Conservation (phyloP, 768 basidiomycete species). For the Dentipellis fragilis region DNA sequence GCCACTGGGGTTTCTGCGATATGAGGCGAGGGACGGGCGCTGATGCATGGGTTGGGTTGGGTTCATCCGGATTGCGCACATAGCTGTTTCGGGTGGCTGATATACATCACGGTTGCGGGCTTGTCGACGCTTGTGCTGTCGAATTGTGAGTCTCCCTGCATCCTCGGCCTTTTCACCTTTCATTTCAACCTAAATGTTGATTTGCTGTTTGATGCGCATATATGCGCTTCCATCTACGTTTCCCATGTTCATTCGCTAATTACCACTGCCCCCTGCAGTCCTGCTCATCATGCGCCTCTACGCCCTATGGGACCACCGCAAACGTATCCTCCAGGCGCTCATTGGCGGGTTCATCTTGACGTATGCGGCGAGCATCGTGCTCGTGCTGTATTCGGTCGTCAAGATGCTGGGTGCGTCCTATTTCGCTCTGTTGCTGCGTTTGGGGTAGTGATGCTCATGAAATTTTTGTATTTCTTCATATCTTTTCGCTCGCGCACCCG, state of each 20-base stretch:
- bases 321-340: background rate
- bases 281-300: background rate
- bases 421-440: background rate
- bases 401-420: background rate
- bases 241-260: too few relatives aligned
- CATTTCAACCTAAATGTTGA: too few relatives aligned
- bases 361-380: background rate
- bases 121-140: background rate
- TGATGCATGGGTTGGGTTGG: too few relatives aligned
- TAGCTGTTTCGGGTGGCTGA: background rate
- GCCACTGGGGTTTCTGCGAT: background rate
- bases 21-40: too few relatives aligned
- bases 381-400: background rate
- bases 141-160: background rate
- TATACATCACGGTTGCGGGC: background rate
- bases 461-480: too few relatives aligned
- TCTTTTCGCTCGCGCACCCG: too few relatives aligned
- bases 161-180: background rate
- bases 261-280: too few relatives aligned
- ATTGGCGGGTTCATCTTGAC: background rate
- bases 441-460: too few relatives aligned
- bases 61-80: too few relatives aligned
- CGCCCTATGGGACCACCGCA: background rate
- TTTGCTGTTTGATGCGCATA: too few relatives aligned
- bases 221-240: too few relatives aligned